Evolutionary conservation across 108 stramenopile species (phyloP).

Genomic region (Fragilaria radians): DNA sequence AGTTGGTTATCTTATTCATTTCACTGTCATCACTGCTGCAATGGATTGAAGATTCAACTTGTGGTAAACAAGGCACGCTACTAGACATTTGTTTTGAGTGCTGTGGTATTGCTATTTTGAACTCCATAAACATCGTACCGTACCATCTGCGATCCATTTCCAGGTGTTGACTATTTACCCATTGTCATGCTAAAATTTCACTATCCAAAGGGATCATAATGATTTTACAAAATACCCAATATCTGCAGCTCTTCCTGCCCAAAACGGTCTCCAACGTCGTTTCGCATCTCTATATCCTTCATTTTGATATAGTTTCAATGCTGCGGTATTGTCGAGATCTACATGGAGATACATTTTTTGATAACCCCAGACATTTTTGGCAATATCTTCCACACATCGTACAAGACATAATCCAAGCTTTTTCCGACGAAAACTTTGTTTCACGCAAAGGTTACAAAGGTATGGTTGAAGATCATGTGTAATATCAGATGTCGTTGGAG

Average conservation of each 20-base stretch:
- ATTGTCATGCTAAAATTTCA: too few species aligned
- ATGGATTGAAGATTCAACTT: too few species aligned
- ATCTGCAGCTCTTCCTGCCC: constrained; percentile 63
- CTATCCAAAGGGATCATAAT: constrained; percentile 3
- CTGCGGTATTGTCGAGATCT: constrained; percentile 69
- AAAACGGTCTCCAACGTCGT: constrained; percentile 69
- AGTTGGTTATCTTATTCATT: too few species aligned
- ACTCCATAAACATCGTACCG: too few species aligned
- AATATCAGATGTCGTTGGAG: constrained; percentile 18
- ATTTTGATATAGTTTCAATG: constrained; percentile 57
- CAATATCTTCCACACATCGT: constrained; percentile 73
- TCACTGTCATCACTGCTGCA: too few species aligned
- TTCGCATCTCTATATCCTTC: constrained; percentile 71
- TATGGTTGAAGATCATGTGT: constrained; percentile 61
- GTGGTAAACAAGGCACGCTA: too few species aligned
- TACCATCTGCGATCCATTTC: too few species aligned
- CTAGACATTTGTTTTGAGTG: too few species aligned
- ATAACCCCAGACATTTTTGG: constrained; percentile 54
- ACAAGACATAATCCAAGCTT: constrained; percentile 65
- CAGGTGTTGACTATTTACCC: too few species aligned
- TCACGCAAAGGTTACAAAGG: constrained; percentile 76
- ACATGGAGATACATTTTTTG: constrained; percentile 71
- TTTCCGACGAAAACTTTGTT: constrained; percentile 43
- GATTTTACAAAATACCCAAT: constrained; percentile 79
- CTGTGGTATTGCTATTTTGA: too few species aligned